These are phyloP conservation scores for Neonectria ditissima DNA, from an alignment of 2,329 filamentous ascomycete genomes.

Conservation along the genomic window DNA sequence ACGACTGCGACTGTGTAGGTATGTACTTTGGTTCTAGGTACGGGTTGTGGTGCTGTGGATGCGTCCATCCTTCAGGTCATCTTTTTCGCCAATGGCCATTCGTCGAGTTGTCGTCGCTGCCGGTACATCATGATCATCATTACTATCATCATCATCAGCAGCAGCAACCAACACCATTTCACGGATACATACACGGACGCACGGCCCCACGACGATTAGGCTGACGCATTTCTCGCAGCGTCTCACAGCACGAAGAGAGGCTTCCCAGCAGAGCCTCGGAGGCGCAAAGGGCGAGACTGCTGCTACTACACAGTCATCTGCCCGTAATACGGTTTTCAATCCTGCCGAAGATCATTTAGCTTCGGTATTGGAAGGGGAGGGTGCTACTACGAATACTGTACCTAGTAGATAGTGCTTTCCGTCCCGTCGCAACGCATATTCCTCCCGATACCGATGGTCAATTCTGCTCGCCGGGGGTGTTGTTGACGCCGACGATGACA, in stretches of 20 bases:
- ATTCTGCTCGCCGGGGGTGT: slow-evolving; percentile 21
- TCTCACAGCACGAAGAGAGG: too few relatives aligned
- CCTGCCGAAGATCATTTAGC: neutral
- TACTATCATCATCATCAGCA: neutral
- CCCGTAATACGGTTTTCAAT: slow-evolving; percentile 19
- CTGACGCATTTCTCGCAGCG: slow-evolving; percentile 19
- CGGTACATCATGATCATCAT: neutral
- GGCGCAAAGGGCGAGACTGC: neutral
- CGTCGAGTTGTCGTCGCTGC: neutral
- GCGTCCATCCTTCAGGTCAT: slow-evolving; percentile 14
- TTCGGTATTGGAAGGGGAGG: too few relatives aligned
- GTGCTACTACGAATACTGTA: too few relatives aligned
- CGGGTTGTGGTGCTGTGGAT: slow-evolving; percentile 15
- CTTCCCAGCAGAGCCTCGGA: slow-evolving; percentile 13
- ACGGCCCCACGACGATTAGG: slow-evolving; percentile 11
- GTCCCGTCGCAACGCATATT: slow-evolving; percentile 3
- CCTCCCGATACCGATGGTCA: slow-evolving; percentile 27
- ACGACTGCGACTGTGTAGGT: too few relatives aligned
- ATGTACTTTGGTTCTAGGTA: too few relatives aligned
- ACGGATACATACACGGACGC: neutral
- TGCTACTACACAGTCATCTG: slow-evolving; percentile 2
- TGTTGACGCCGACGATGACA: neutral
- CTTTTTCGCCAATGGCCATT: neutral
- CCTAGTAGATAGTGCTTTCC: too few relatives aligned
- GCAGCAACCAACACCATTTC: too few relatives aligned